Percentiles rank a stretch among this genome's conserved stretches.
Evolutionary conservation across 495 filamentous ascomycete genomes (phyloP).

Genomic region (Chlorociboria aeruginascens): DNA sequence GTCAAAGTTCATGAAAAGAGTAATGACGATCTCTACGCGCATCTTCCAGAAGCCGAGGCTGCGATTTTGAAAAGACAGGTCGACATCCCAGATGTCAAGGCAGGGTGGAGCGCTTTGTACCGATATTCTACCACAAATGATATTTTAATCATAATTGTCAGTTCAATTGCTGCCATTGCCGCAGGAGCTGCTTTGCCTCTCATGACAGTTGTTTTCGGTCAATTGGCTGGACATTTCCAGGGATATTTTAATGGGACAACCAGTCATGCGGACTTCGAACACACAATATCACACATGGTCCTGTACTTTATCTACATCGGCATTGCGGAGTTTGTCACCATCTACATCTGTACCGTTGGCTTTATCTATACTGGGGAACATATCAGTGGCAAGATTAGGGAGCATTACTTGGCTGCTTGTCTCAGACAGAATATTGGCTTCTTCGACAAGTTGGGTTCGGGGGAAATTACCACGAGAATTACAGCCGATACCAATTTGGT

Average conservation of each 20-base stretch:
- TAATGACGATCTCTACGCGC: slow-evolving; percentile 33
- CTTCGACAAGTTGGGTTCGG: slow-evolving; percentile 84
- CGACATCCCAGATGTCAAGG: slow-evolving; percentile 49
- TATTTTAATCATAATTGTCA: slow-evolving; percentile 55
- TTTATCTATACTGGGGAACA: slow-evolving; percentile 95
- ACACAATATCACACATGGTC: slow-evolving; percentile 50
- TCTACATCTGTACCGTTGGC: slow-evolving; percentile 73
- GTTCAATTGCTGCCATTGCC: slow-evolving; percentile 55
- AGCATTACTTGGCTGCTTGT: slow-evolving; percentile 72
- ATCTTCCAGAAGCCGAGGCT: slow-evolving; percentile 52
- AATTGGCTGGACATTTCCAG: slow-evolving; percentile 62
- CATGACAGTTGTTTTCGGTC: slow-evolving; percentile 80
- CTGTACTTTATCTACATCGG: slow-evolving; percentile 88
- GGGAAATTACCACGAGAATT: slow-evolving; percentile 87
- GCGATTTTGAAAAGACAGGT: slow-evolving; percentile 61
- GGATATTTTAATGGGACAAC: slow-evolving; percentile 39
- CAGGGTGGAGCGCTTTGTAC: slow-evolving; percentile 56
- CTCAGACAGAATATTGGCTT: slow-evolving; percentile 86
- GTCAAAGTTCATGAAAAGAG: slow-evolving; percentile 29
- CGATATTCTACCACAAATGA: slow-evolving; percentile 72
- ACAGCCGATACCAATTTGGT: slow-evolving; percentile 83
- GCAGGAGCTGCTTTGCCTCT: slow-evolving; percentile 74
- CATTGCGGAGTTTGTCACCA: slow-evolving; percentile 69
- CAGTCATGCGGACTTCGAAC: slow-evolving; percentile 41
- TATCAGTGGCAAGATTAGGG: slow-evolving; percentile 70